Evolutionary conservation across 805 yeast species (phyloP), one percentile per base, ranked within the genome.

Genomic region (Barnettozyma salicaria): DNA sequence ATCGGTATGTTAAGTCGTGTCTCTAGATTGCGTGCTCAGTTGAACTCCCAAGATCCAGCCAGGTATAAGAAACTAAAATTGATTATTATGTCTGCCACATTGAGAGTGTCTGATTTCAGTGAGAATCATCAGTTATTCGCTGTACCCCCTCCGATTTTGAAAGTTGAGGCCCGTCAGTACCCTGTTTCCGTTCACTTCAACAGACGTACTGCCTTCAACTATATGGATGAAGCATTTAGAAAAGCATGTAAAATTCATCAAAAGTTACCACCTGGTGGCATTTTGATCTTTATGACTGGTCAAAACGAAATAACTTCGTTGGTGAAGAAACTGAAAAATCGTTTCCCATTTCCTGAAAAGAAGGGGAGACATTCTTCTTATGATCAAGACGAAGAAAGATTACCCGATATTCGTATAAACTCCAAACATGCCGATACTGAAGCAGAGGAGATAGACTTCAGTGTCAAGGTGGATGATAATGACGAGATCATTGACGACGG

Each of bases 11-110:
- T 92, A 35, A 86, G 96, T 55, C 77, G 98, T 49, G 81, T 89
- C 13, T 74, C 87, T 42, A 76, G 70, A 45, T 67, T 90, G 27
- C 76, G 99, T 52, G 65, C 74, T 14, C 68, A 73, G 43, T 70
- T 74, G 34, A 67, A 68, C 50, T 52, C 46, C 3, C 56, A 68
- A 36, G 64, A 77, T 45, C 78, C 83, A 2, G 28, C 36, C 0
- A 65, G 63, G 20, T 59, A 61, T 50, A 75, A 70, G 43, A 88
- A 82, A 10, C 66, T 92, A 42, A 92, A 90, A 57, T 61, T 92
- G 41, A 74, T 92, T 19, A 80, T 92, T 50, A 92, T 92, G 99
- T 89, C 97, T 30, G 99, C 99, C 13, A 92, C 99, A 0, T 69
- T 92, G 41, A 70, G 97, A 50, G 97, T 92, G 1, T 64, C 90